A percentile compares a stretch with the other conserved stretches of the same genome.
phyloP scores from a whole-genome alignment of 352 stramenopile genomes.

The Pythium dissotocum region DNA sequence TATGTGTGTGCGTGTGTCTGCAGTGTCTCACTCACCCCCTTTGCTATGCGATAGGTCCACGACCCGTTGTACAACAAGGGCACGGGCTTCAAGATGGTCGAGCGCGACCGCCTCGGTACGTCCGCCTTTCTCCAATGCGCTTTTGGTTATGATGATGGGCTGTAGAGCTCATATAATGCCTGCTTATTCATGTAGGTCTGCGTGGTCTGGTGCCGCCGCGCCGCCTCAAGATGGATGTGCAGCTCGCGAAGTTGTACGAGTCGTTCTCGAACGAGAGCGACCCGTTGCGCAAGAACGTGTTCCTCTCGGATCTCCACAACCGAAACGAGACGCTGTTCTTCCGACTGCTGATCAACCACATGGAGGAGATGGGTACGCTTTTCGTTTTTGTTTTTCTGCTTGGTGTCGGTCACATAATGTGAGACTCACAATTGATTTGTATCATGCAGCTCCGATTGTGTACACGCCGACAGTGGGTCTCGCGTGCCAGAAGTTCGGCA shows the following conservation, averaged over 20 bases:
- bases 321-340: slow-evolving; percentile 97
- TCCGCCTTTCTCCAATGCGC: neutral
- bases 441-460: slow-evolving; percentile 87
- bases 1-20: too few relatives aligned
- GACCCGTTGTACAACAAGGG: slow-evolving; percentile 90
- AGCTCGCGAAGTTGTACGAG: slow-evolving; percentile 79
- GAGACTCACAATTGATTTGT: neutral
- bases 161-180: too few relatives aligned
- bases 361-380: slow-evolving; percentile 88
- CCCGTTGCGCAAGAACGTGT: slow-evolving; percentile 92
- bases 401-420: neutral
- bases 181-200: slow-evolving; percentile 41
- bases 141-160: neutral
- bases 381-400: neutral
- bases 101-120: slow-evolving; percentile 82
- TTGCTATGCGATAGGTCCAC: slow-evolving; percentile 40
- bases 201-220: slow-evolving; percentile 82
- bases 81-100: slow-evolving; percentile 81
- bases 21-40: neutral
- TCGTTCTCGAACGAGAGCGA: slow-evolving; percentile 67
- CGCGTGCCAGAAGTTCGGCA: slow-evolving; percentile 91
- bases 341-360: slow-evolving; percentile 90
- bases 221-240: slow-evolving; percentile 63
- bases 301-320: slow-evolving; percentile 94
- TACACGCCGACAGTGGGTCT: slow-evolving; percentile 98